Evolutionary conservation across 2,329 filamentous ascomycete species (phyloP).

Genomic region (Geosmithia flava): DNA sequence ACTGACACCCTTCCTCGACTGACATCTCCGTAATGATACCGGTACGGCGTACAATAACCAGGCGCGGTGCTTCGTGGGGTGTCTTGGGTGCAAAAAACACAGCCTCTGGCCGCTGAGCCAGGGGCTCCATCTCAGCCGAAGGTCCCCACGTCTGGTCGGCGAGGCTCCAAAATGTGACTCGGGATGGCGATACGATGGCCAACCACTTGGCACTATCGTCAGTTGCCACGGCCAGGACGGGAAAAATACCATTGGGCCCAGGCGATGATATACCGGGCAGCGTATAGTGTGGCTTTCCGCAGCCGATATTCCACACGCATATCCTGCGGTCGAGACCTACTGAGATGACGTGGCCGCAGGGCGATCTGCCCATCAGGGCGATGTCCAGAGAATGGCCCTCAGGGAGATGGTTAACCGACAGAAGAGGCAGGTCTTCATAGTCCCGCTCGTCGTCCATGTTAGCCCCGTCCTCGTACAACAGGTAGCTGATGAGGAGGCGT

Average conservation of each 20-base stretch:
- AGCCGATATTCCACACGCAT: constrained; percentile 51
- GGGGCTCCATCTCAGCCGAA: constrained; percentile 35
- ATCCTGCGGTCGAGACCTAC: constrained; percentile 59
- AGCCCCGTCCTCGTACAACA: constrained; percentile 53
- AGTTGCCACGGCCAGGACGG: constrained; percentile 50
- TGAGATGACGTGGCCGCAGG: constrained; percentile 54
- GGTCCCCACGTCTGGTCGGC: constrained; percentile 41
- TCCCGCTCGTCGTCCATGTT: constrained; percentile 32
- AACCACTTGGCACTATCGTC: constrained; percentile 53
- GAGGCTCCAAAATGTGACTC: constrained; percentile 53
- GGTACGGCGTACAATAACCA: constrained; percentile 52
- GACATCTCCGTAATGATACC: constrained; percentile 50
- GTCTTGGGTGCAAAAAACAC: constrained; percentile 47
- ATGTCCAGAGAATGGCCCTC: constrained; percentile 59
- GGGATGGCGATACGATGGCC: constrained; percentile 48
- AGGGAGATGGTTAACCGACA: constrained; percentile 48
- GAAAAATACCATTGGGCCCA: constrained; percentile 34
- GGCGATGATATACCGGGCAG: constrained; percentile 27
- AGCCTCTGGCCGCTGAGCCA: constrained; percentile 43
- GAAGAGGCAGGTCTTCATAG: constrained; percentile 29
- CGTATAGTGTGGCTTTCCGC: constrained; percentile 26
- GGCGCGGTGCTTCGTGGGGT: constrained; percentile 22
- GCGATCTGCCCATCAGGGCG: constrained; percentile 48
- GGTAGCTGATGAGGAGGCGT: constrained; percentile 59
- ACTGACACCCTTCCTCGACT: constrained; percentile 23